A percentile compares a stretch with the other conserved stretches of the same genome.
Evolutionary conservation across 495 filamentous ascomycete genomes (phyloP).

Genomic region (Daldinia childiae): DNA sequence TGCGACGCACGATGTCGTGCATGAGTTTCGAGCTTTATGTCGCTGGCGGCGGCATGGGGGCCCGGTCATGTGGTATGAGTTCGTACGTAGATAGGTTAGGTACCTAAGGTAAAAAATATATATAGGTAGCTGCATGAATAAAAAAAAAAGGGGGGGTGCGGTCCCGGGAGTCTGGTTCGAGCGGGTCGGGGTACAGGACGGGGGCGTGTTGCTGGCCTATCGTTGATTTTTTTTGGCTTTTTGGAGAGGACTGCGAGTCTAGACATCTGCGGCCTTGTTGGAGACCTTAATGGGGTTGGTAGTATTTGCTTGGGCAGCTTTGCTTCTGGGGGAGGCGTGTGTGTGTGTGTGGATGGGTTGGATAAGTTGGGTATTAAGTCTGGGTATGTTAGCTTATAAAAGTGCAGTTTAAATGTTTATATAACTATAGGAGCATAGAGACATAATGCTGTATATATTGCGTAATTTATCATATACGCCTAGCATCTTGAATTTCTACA

Average conservation of each 20-base stretch:
- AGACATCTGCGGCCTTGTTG: background rate
- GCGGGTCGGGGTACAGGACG: background rate
- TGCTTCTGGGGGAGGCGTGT: background rate
- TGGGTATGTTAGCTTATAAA: background rate
- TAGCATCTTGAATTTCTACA: too few relatives aligned
- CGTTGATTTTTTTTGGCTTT: background rate
- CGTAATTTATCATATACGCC: too few relatives aligned
- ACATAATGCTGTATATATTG: background rate
- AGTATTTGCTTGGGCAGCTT: background rate
- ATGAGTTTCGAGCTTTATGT: background rate
- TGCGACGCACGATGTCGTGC: constrained; percentile 7
- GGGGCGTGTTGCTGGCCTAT: background rate
- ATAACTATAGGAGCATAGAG: background rate
- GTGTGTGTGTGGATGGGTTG: too few relatives aligned
- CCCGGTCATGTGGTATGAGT: background rate
- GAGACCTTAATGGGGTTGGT: background rate
- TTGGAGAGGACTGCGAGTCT: background rate
- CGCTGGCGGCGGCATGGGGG: constrained; percentile 1
- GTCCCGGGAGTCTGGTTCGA: background rate
- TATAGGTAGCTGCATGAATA: background rate
- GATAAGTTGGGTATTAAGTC: background rate
- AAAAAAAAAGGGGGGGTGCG: background rate
- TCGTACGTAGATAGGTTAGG: background rate
- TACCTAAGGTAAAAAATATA: background rate
- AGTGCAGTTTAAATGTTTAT: too few relatives aligned